Evolutionary conservation across 148 eudicot species (phyloP).

Genomic region (Bassia scoparia): DNA sequence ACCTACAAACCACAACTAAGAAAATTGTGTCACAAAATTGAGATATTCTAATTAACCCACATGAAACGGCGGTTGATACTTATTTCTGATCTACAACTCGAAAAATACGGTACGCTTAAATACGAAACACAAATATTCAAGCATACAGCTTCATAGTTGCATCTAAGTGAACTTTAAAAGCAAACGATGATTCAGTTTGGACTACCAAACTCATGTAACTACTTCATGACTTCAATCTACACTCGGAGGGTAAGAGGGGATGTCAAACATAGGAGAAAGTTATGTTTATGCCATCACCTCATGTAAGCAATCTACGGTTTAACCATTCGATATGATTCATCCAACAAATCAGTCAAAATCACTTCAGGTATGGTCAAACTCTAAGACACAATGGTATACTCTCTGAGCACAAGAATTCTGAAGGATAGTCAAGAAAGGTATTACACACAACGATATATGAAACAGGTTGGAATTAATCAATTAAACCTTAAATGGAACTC

Average conservation of each 20-base stretch:
- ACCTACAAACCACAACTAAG: too few species aligned
- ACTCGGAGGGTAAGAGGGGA: not conserved
- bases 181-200: not conserved
- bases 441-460: slow-evolving; percentile 21
- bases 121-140: too few species aligned
- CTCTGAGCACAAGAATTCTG: slow-evolving; percentile 16
- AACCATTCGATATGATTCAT: slow-evolving; percentile 19
- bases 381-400: slow-evolving; percentile 15
- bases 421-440: slow-evolving; percentile 14
- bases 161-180: not conserved
- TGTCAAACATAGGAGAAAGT: not conserved
- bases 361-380: slow-evolving; percentile 16
- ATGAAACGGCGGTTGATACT: too few species aligned
- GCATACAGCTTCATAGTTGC: not conserved
- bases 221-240: not conserved
- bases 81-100: too few species aligned
- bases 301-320: not conserved
- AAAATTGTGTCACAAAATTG: too few species aligned
- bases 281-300: not conserved
- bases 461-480: slow-evolving; percentile 10
- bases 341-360: slow-evolving; percentile 24
- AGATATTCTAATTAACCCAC: too few species aligned
- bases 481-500: slow-evolving; percentile 26
- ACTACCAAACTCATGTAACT: not conserved
- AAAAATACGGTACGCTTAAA: too few species aligned